Base-by-base conservation (phyloP, 148 eudicot species). In the Diospyros kaki region DNA sequence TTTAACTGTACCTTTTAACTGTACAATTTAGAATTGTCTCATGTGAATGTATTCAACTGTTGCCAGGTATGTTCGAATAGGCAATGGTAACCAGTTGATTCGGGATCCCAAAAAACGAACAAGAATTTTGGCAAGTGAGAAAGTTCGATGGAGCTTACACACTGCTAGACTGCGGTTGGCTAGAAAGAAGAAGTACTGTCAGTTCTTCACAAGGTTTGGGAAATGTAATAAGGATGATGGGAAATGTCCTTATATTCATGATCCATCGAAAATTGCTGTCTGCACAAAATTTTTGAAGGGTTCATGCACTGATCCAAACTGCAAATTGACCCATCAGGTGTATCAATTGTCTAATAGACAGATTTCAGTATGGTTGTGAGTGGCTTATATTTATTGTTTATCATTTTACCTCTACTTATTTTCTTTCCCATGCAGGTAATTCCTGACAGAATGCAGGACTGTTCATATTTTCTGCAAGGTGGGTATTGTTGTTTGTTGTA, bases 321-420 rank as follows among this genome's bases (percentile, higher is more conserved):
- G 98, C 90, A 89, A 88, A 78, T 85, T 92, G 89, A 95, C 98
- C 73, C 98, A 95, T 77, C 80, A 95, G 98, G 98, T 94, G 81
- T 69, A 85, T 76, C 74, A 54, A 41, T 80, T 74, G 9, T 59
- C 66, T 67, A 42, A 17, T 43, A 42, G 66, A 40, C 28, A 18
- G 42, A 51, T 71, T 5, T 51, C 46, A 4, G 11, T 63, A 50
- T 1, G 50, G 66, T 75, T 15, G 46, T 15, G 46, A 53, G 61
- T 79, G 38, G 6, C 10, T 52, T 65, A 42, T 56, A 56, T 28
- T 52, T 28, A 28, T 28, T 28, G 28, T 48, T n/a, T 59, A 3
- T 45, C 3, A 1, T 3, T 52, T 68, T 12, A 13, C 58, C 64
- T 65, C 67, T 58, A 68, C 60, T 72, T 79, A 60, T 53, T 74